Conservation (phyloP, 306 rosid genomes). For the Alnus glutinosa region DNA sequence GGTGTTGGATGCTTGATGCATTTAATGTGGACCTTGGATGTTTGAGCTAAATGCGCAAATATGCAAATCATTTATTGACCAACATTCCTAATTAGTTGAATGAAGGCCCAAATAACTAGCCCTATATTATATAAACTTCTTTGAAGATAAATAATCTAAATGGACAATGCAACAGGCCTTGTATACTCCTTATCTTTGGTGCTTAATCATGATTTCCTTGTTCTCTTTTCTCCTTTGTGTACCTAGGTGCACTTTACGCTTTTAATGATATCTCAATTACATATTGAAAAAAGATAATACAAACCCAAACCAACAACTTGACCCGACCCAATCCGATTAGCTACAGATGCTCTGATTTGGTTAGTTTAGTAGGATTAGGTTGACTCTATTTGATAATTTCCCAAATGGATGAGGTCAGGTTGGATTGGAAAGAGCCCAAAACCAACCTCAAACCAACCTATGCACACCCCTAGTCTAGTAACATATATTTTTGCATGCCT, state of each 20-base stretch:
- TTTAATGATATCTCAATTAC: too few relatives aligned
- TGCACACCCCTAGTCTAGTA: neutral
- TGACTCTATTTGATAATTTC: neutral
- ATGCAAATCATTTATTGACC: neutral
- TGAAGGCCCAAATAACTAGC: neutral
- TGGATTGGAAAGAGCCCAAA: neutral
- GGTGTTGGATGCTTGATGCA: neutral
- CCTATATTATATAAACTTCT: neutral
- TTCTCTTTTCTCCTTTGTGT: too few relatives aligned
- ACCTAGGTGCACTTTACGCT: too few relatives aligned
- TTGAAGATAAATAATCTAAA: neutral
- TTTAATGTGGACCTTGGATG: neutral
- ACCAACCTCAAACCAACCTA: neutral
- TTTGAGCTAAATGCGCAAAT: neutral
- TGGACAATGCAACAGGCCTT: neutral
- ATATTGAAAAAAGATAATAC: neutral
- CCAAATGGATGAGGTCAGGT: neutral
- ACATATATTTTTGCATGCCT: neutral
- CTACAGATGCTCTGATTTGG: neutral
- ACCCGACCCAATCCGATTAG: neutral
- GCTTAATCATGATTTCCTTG: too few relatives aligned
- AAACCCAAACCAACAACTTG: neutral
- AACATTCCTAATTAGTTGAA: neutral
- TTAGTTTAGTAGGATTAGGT: neutral
- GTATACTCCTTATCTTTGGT: too few relatives aligned